phyloP scores from a whole-genome alignment of 768 basidiomycete species.

The Kwoniella newhampshirensis region DNA sequence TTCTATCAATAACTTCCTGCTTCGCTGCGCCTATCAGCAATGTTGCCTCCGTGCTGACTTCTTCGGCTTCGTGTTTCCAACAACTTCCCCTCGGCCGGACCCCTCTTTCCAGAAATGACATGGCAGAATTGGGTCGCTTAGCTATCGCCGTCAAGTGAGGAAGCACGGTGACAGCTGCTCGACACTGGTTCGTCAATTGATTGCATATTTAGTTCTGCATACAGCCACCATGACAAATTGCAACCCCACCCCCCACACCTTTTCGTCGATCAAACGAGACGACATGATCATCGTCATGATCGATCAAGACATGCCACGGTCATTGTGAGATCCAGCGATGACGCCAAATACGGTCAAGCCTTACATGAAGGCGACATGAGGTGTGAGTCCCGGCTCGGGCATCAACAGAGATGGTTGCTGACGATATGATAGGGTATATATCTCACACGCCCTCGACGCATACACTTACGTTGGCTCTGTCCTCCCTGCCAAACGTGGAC shows the following conservation, averaged over 20 bases:
- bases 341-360: constrained; percentile 3
- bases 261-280: constrained; percentile 4
- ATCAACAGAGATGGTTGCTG: background rate
- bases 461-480: constrained; percentile 42
- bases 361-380: constrained; percentile 6
- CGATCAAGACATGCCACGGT: constrained; percentile 3
- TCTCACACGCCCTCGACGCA: constrained; percentile 42
- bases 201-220: constrained; percentile 17
- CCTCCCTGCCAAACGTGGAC: constrained; percentile 35
- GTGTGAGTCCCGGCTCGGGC: constrained; percentile 16
- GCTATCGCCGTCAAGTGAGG: constrained; percentile 22
- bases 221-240: constrained; percentile 11
- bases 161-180: no score
- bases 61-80: background rate
- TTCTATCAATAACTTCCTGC: background rate
- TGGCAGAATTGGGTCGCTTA: constrained; percentile 22
- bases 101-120: constrained; percentile 8
- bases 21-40: background rate
- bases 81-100: constrained; percentile 14
- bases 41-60: constrained; percentile 3
- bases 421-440: constrained; percentile 38
- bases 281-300: background rate
- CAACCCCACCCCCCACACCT: constrained; percentile 11
- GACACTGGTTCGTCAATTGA: no score
- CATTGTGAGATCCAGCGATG: constrained; percentile 17